phyloP scores from a whole-genome alignment of 148 eudicot species.

The Spergularia bocconei region DNA sequence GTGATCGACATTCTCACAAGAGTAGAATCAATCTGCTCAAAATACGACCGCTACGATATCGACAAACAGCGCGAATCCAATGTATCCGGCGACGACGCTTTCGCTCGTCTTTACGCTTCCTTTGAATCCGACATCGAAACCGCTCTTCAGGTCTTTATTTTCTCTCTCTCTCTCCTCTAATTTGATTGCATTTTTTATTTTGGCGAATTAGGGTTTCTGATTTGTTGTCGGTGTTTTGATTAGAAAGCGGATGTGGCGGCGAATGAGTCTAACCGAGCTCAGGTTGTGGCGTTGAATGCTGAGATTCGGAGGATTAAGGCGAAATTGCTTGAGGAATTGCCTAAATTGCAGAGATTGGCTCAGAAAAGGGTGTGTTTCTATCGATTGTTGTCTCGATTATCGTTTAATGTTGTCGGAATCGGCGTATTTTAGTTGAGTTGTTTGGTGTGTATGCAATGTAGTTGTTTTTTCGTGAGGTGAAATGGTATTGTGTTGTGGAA shows the following conservation, averaged over 20 bases:
- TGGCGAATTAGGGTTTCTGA: neutral
- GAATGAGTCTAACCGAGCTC: conserved; percentile 70
- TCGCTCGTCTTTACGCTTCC: conserved; percentile 79
- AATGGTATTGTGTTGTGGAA: no score
- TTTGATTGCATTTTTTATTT: neutral
- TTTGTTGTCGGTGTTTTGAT: neutral
- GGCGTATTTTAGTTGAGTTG: no score
- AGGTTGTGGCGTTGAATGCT: conserved; percentile 85
- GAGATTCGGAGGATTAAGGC: conserved; percentile 95
- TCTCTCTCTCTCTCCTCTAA: neutral
- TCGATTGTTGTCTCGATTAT: neutral
- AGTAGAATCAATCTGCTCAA: conserved; percentile 89
- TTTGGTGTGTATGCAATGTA: no score
- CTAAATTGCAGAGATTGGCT: conserved; percentile 90
- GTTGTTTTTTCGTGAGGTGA: no score
- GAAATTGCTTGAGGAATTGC: conserved; percentile 79
- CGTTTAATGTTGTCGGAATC: neutral
- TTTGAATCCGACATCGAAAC: conserved; percentile 78
- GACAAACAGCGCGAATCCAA: conserved; percentile 68
- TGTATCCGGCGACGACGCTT: conserved; percentile 84
- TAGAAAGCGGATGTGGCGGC: conserved; percentile 86
- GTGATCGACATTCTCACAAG: conserved; percentile 79
- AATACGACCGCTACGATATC: conserved; percentile 88
- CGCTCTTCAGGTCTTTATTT: conserved; percentile 54
- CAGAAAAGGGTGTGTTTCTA: conserved; percentile 63